Conservation (phyloP, 192 early-diverging fungal species). For the Umbelopsis vinacea region DNA sequence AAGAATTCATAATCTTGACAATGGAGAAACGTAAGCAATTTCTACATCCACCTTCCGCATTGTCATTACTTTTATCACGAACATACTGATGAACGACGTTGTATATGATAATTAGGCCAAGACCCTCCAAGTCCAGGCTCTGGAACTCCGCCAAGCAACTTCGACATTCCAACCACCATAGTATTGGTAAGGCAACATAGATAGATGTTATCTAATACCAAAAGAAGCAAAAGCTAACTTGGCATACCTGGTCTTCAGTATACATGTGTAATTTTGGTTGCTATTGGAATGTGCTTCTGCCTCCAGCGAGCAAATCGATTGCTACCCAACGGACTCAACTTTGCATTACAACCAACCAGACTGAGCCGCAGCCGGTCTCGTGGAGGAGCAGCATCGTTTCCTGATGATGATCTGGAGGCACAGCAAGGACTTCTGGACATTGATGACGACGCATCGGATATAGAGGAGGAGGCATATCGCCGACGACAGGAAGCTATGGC, state of each 20-base stretch:
- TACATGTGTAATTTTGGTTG: neutral
- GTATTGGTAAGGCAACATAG: neutral
- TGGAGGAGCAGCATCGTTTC: slow-evolving; percentile 1
- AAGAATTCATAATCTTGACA: neutral
- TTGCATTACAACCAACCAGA: slow-evolving; percentile 6
- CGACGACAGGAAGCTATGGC: slow-evolving; percentile 1
- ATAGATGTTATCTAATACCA: too few relatives aligned
- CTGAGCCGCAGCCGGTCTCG: neutral
- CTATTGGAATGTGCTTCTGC: slow-evolving; percentile 13
- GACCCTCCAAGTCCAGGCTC: slow-evolving; percentile 7
- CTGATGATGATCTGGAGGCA: slow-evolving; percentile 3
- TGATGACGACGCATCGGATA: neutral
- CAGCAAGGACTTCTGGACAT: neutral
- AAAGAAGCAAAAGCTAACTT: too few relatives aligned
- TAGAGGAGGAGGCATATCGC: slow-evolving; percentile 2
- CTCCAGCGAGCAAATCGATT: slow-evolving; percentile 5
- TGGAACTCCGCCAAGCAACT: slow-evolving; percentile 21
- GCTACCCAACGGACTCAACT: slow-evolving; percentile 1
- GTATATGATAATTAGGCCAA: neutral
- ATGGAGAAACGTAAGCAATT: slow-evolving; percentile 10
- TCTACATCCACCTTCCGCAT: neutral
- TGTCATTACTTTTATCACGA: neutral
- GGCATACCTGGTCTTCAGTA: neutral
- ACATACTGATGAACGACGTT: neutral
- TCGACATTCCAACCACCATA: slow-evolving; percentile 20